Base-by-base conservation (phyloP, 164 flowering plant species). In the Magnolia kwangsiensis region DNA sequence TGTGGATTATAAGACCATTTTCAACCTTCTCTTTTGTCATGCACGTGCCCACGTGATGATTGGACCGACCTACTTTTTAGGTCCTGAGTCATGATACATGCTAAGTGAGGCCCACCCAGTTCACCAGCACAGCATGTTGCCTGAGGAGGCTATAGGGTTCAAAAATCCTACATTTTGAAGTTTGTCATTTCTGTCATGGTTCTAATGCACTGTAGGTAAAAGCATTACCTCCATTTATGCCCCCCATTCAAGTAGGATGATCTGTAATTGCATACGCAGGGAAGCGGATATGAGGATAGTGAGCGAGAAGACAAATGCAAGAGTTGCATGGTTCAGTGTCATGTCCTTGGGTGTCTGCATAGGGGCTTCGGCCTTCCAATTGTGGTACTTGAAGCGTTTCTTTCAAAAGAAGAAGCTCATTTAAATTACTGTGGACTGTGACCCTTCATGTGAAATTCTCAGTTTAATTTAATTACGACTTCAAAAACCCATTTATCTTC, bases 361-460 rank as follows among this genome's bases (percentile, higher is more conserved):
- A 72, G 81, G 63, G 3, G 96, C 78, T 69, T 89, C 99, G 1
- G 78, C 59, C 73, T 23, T 91, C 76, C 99, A 95, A 80, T 37
- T 92, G 69, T 88, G 85, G 90, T 83, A 89, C 82, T 82, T 95
- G 88, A 92, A 89, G 91, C 86, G 83, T n/a, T 95, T 78, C 83
- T 95, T 95, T 78, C 89, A 82, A 67, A 93, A 93, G 92, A 95
- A 93, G 86, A 95, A 92, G 85, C 97, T 95, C 49, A 93, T 95
- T 49, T 95, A 88, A 78, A 16, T 59, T 1, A 29, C 75, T 6
- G 19, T 59, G 31, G 8, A 13, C 50, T 27, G 14, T 27, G 51
- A 18, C 58, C 67, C 61, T 55, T 9, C 16, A 55, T 55, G 61
- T 55, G 61, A 55, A 55, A 8, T 68, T 68, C 21, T 68, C 21